These are phyloP conservation scores for Massariosphaeria phaeospora DNA, from an alignment of 495 filamentous ascomycete species.

Conservation along the genomic window DNA sequence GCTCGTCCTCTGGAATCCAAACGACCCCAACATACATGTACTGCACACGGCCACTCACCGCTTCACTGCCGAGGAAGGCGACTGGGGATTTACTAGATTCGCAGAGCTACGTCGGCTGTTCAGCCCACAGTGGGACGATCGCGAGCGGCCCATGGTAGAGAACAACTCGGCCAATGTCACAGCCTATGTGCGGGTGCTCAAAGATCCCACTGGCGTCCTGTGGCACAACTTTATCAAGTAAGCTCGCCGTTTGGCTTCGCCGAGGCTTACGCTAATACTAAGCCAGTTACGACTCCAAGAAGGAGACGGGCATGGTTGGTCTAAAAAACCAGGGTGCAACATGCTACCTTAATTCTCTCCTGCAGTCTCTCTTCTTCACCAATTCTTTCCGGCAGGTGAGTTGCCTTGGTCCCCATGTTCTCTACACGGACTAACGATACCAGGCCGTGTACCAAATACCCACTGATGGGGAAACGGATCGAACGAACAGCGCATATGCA, in stretches of 20 bases:
- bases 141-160: conserved; percentile 73
- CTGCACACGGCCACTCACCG: conserved; percentile 75
- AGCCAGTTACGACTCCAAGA: conserved; percentile 88
- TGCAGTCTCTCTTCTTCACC: conserved; percentile 96
- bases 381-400: conserved; percentile 89
- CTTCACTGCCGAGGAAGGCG: conserved; percentile 92
- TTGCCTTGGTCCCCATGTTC: conserved; percentile 10
- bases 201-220: conserved; percentile 96
- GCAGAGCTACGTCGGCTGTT: conserved; percentile 80
- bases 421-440: background rate
- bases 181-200: conserved; percentile 87
- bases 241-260: conserved; percentile 12
- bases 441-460: conserved; percentile 96
- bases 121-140: conserved; percentile 61
- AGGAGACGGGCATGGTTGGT: conserved; percentile 94
- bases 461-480: conserved; percentile 71
- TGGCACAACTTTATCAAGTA: conserved; percentile 98
- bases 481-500: conserved; percentile 85
- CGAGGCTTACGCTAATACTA: background rate
- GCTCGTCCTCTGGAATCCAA: conserved; percentile 87
- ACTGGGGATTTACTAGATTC: conserved; percentile 97
- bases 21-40: conserved; percentile 72
- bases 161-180: conserved; percentile 81
- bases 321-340: conserved; percentile 97
- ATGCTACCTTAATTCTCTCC: conserved; percentile 94